These are phyloP conservation scores for Brassica rapa DNA, from an alignment of 345 rosid species.

Conservation along the genomic window DNA sequence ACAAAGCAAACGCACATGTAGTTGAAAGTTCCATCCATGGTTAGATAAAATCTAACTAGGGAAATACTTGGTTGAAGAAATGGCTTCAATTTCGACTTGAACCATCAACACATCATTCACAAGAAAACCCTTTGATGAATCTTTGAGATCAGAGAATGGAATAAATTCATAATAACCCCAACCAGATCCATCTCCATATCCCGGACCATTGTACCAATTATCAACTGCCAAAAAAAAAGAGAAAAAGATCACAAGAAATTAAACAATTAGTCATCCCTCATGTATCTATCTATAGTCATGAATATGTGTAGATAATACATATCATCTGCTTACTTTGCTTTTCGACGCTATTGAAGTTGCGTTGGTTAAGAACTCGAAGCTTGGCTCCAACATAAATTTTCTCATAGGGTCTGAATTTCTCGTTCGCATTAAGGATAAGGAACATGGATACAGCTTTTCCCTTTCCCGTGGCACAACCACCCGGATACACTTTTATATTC, in stretches of 20 bases:
- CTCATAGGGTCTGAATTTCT: constrained; percentile 15
- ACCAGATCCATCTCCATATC: not conserved
- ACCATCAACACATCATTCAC: constrained; percentile 16
- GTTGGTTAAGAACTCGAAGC: constrained; percentile 15
- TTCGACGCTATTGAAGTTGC: not conserved
- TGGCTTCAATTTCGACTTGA: constrained; percentile 9
- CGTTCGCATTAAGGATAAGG: not conserved
- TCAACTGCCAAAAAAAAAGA: constrained; percentile 9
- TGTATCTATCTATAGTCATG: not conserved
- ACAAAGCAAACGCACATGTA: not conserved
- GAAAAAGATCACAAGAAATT: not conserved
- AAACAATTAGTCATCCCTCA: not conserved
- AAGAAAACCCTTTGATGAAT: constrained; percentile 24
- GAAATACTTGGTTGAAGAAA: constrained; percentile 30
- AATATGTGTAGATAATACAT: not conserved
- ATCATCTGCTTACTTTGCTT: not conserved
- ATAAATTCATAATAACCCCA: constrained; percentile 22
- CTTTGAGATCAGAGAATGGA: constrained; percentile 9
- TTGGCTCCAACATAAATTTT: constrained; percentile 9
- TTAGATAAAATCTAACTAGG: constrained; percentile 7
- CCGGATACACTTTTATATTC: constrained; percentile 16
- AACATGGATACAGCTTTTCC: constrained; percentile 8
- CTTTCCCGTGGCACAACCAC: not conserved
- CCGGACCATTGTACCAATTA: constrained; percentile 1
- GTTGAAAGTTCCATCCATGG: not conserved